Evolutionary conservation across 2,329 filamentous ascomycete genomes (phyloP).

Genomic region (Dactylellina parvicollis): DNA sequence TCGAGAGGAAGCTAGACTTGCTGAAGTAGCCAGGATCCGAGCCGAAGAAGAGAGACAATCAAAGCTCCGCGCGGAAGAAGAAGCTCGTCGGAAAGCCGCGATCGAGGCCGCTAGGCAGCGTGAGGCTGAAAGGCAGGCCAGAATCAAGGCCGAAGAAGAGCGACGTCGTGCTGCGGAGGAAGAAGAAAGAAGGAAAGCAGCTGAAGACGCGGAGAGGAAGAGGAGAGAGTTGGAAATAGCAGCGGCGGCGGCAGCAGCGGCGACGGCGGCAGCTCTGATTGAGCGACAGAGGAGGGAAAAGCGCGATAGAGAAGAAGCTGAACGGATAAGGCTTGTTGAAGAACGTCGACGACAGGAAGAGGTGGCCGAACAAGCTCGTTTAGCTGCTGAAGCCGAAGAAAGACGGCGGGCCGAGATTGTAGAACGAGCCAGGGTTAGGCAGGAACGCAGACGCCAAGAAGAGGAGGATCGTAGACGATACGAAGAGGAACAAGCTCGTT

Average conservation of each 20-base stretch:
- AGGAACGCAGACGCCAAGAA: constrained; percentile 38
- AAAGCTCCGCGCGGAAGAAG: constrained; percentile 32
- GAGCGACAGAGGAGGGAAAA: constrained; percentile 39
- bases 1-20: constrained; percentile 30
- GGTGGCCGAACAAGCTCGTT: constrained; percentile 2
- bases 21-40: no score
- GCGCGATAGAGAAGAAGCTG: constrained; percentile 46
- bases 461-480: constrained; percentile 28
- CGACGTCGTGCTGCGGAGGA: constrained; percentile 24
- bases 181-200: constrained; percentile 6
- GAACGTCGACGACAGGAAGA: constrained; percentile 29
- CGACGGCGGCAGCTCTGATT: constrained; percentile 22
- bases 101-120: constrained; percentile 42
- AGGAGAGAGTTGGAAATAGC: constrained; percentile 27
- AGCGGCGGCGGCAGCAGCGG: constrained; percentile 27
- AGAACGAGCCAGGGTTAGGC: constrained; percentile 31
- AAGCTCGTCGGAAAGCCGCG: constrained; percentile 30
- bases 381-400: constrained; percentile 41
- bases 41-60: constrained; percentile 20
- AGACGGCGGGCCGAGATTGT: constrained; percentile 35
- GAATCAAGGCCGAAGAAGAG: constrained; percentile 26
- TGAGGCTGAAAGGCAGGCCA: constrained; percentile 32
- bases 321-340: constrained; percentile 24
- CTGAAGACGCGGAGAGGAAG: constrained; percentile 22
- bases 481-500: constrained; percentile 25